A percentile compares a stretch with the other conserved stretches of the same genome.
Conservation (phyloP, 108 stramenopile genomes). For the Bacterosira constricta region DNA sequence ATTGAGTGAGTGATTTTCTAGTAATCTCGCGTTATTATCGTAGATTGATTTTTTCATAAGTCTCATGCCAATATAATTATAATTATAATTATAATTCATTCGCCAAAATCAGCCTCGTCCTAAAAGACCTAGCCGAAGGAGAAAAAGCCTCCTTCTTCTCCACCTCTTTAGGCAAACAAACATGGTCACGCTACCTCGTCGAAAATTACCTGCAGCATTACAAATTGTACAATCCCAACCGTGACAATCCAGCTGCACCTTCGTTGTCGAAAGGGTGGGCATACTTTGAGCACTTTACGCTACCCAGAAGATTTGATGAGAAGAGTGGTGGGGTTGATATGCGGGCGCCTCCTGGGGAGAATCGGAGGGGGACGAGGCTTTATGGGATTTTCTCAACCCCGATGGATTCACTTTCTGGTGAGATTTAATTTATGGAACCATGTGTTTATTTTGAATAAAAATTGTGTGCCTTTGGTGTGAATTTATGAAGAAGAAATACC, state of each 20-base stretch:
- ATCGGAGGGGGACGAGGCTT: constrained; percentile 53
- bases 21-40: no score
- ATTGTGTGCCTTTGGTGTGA: no score
- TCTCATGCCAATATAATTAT: no score
- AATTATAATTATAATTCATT: no score
- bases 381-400: constrained; percentile 52
- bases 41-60: no score
- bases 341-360: constrained; percentile 68
- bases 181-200: constrained; percentile 58
- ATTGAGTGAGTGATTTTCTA: no score
- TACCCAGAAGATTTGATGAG: constrained; percentile 58
- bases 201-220: constrained; percentile 46
- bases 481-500: no score
- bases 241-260: constrained; percentile 40
- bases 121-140: no score
- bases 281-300: constrained; percentile 74
- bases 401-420: constrained; percentile 37
- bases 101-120: no score
- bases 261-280: constrained; percentile 61
- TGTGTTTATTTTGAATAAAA: no score
- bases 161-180: constrained; percentile 55
- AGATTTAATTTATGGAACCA: no score
- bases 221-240: constrained; percentile 68
- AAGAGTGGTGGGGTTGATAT: constrained; percentile 25
- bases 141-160: no score